Base-by-base conservation (phyloP, 768 basidiomycete species). In the Asterophora lycoperdoides region DNA sequence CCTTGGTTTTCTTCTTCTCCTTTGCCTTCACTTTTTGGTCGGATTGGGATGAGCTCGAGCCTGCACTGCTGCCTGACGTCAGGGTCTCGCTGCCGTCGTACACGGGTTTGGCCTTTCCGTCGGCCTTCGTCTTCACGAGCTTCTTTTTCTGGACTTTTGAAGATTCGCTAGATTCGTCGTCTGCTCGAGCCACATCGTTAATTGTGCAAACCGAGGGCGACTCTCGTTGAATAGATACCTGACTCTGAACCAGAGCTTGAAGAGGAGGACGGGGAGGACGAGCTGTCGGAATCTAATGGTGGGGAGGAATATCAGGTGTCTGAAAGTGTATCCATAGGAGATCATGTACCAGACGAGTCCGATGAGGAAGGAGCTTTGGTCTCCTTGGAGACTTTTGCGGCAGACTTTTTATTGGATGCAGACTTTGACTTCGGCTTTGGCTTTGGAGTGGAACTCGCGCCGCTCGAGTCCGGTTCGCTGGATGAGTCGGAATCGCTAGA, bases 161-260 rank as follows among this genome's bases (percentile, higher is more conserved):
- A 33, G 33, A 44, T 39, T 29, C 66, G 44, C 66, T 72, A 11
- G 68, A 70, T 54, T 73, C 67, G 37, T 73, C 68, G 49, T 65
- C 68, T 69, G 23, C 6, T 44, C 13, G 36, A 38, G 13, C 37
- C 10, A 46, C 48, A 23, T 3, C 23, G 46, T 43, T 23, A 43
- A n/a, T 35, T 15, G 29, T 39, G 29, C 26, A 19, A 29, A 59
- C 51, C 62, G 47, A 49, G 38, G 28, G 5, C 46, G 1, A 36
- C 14, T n/a, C 30, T 20, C 14, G 35, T 33, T 9, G 40, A 18
- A 41, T 6, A n/a, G 14, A 30, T 45, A 64, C 62, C 66, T 41
- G 66, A 68, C 32, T 64, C 63, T 0, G 66, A 63, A 20, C 55
- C 60, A 15, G 65, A 62, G 29, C 56, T 55, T 14, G 68, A 68